Percentiles rank a stretch among this genome's conserved stretches.
Evolutionary conservation across 129 eudicot genomes (phyloP).

Genomic region (Erigeron canadensis): DNA sequence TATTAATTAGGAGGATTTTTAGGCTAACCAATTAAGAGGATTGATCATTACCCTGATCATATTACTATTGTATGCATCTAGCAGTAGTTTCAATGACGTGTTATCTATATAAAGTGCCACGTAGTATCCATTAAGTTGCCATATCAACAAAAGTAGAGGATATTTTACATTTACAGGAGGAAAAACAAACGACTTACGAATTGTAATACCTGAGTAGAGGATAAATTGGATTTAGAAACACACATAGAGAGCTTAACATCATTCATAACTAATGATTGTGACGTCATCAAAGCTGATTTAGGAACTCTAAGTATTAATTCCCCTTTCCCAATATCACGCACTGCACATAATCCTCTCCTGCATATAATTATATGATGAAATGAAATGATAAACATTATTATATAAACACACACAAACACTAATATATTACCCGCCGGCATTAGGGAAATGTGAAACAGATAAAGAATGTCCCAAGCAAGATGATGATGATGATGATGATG

Average conservation of each 20-base stretch:
- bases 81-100: too few relatives aligned
- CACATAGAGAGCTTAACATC: slow-evolving; percentile 44
- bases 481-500: not conserved
- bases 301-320: slow-evolving; percentile 81
- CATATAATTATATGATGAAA: slow-evolving; percentile 12
- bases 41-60: too few relatives aligned
- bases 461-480: slow-evolving; percentile 51
- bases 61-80: too few relatives aligned
- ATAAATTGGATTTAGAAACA: slow-evolving; percentile 38
- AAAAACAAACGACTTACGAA: too few relatives aligned
- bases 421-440: slow-evolving; percentile 73
- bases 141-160: too few relatives aligned
- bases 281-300: slow-evolving; percentile 64
- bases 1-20: too few relatives aligned
- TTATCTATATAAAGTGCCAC: too few relatives aligned
- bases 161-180: too few relatives aligned
- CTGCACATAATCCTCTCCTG: slow-evolving; percentile 93
- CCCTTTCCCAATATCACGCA: slow-evolving; percentile 67
- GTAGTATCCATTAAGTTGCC: too few relatives aligned
- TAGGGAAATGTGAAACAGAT: slow-evolving; percentile 56
- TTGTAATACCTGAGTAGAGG: slow-evolving; percentile 80
- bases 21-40: too few relatives aligned
- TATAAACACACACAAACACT: not conserved
- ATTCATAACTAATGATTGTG: slow-evolving; percentile 51
- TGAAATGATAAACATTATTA: not conserved